Conservation (phyloP, 495 filamentous ascomycete genomes). For the Diplogelasinospora grovesii region DNA sequence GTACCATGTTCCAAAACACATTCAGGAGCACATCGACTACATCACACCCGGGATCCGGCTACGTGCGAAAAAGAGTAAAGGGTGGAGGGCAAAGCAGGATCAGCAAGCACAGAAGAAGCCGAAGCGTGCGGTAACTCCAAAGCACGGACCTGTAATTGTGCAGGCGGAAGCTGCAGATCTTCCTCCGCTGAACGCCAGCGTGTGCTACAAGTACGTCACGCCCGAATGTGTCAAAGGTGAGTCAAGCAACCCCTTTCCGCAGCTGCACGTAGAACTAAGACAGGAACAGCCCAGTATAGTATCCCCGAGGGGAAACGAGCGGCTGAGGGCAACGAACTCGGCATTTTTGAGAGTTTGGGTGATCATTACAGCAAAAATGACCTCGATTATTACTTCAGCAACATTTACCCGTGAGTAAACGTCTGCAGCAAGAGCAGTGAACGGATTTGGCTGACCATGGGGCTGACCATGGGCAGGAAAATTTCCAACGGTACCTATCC, state of each 20-base stretch:
- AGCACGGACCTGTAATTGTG: neutral
- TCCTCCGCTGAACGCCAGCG: constrained; percentile 15
- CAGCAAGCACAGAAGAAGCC: constrained; percentile 2
- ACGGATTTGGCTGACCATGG: no score
- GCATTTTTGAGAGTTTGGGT: constrained; percentile 19
- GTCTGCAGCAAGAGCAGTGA: neutral
- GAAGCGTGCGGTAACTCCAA: neutral
- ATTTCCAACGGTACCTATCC: constrained; percentile 23
- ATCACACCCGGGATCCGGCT: constrained; percentile 48
- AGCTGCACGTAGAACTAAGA: neutral
- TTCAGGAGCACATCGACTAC: constrained; percentile 50
- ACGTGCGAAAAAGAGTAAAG: constrained; percentile 6
- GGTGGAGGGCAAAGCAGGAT: neutral
- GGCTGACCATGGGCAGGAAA: constrained; percentile 7
- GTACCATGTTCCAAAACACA: constrained; percentile 47
- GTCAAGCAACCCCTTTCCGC: neutral
- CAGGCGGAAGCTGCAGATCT: constrained; percentile 1
- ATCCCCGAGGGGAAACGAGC: constrained; percentile 17
- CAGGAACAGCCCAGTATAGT: constrained; percentile 15
- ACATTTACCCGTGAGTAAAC: constrained; percentile 27
- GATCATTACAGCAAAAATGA: constrained; percentile 42
- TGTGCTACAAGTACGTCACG: constrained; percentile 16
- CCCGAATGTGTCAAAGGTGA: constrained; percentile 21
- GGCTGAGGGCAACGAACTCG: constrained; percentile 19
- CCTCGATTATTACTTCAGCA: constrained; percentile 52